These are phyloP conservation scores for Penstemon newberryi DNA, from an alignment of 257 asterid species.

Conservation along the genomic window DNA sequence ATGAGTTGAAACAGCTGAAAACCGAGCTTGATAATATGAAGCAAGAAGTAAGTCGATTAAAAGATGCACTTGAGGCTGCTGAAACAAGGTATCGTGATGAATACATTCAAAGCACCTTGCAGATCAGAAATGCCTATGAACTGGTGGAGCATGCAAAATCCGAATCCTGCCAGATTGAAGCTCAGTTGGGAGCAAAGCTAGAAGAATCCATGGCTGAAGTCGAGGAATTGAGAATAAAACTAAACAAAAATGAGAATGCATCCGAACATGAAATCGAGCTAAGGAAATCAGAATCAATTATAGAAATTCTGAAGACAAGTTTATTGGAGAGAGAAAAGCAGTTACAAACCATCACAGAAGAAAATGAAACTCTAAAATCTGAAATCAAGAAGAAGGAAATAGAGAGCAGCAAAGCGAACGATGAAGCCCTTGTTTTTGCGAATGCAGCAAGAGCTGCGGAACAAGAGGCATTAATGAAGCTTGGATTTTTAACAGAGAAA, in stretches of 20 bases:
- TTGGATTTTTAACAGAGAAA: constrained; percentile 62
- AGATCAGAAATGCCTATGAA: constrained; percentile 64
- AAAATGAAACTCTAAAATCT: constrained; percentile 60
- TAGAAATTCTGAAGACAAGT: constrained; percentile 46
- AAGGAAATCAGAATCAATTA: constrained; percentile 35
- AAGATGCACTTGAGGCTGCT: constrained; percentile 65
- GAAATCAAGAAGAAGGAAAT: constrained; percentile 51
- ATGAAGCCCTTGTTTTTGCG: constrained; percentile 47
- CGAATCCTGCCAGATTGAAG: constrained; percentile 44
- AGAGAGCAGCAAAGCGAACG: constrained; percentile 35
- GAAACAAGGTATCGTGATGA: constrained; percentile 67
- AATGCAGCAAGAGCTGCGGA: constrained; percentile 64
- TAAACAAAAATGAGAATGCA: constrained; percentile 43
- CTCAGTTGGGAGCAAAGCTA: constrained; percentile 54
- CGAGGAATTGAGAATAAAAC: constrained; percentile 46
- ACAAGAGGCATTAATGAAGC: constrained; percentile 61
- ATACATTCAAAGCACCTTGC: constrained; percentile 56
- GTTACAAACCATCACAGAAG: constrained; percentile 47
- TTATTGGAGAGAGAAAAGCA: constrained; percentile 51
- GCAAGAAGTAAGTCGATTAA: constrained; percentile 47
- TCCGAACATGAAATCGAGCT: constrained; percentile 36
- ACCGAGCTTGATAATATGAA: constrained; percentile 40
- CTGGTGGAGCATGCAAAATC: constrained; percentile 56
- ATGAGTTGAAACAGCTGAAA: constrained; percentile 28
- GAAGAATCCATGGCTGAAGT: constrained; percentile 43